Evolutionary conservation across 139 green algal genomes (phyloP).

Genomic region (Asterochloris sp.): DNA sequence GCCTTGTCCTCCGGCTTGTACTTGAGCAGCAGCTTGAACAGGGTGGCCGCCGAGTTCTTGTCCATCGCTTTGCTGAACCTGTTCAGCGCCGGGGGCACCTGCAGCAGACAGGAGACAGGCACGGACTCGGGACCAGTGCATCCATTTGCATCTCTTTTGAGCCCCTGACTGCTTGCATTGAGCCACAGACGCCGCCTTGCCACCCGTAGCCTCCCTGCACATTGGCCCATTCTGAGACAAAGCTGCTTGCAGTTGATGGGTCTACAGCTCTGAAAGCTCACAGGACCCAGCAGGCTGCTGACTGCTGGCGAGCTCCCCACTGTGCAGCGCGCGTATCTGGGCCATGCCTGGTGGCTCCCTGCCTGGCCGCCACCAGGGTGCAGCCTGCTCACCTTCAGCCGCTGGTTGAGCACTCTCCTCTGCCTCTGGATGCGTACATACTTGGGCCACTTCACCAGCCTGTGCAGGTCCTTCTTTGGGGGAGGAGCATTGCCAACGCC

Average conservation of each 20-base stretch:
- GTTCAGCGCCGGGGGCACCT: conserved; percentile 80
- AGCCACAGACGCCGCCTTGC: no score
- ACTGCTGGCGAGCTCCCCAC: no score
- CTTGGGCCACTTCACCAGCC: conserved; percentile 99
- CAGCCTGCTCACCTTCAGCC: conserved; percentile 71
- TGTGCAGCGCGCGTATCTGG: no score
- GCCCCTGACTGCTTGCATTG: no score
- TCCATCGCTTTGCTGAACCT: conserved; percentile 86
- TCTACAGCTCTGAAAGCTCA: no score
- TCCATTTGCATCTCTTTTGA: no score
- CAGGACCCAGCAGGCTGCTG: no score
- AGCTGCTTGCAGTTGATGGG: no score
- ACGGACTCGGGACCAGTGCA: background rate
- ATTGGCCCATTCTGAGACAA: no score
- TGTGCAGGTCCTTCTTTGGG: conserved; percentile 89
- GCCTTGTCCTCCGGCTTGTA: conserved; percentile 96
- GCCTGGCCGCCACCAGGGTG: no score
- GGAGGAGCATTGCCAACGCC: conserved; percentile 83
- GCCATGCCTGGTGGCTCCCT: no score
- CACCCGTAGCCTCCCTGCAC: no score
- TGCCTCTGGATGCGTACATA: conserved; percentile 99
- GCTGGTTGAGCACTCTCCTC: conserved; percentile 90
- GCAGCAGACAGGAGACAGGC: background rate
- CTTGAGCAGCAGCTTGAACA: conserved; percentile 99
- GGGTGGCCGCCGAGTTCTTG: conserved; percentile 84